Evolutionary conservation across 2,329 filamentous ascomycete genomes (phyloP), one percentile per base, ranked within the genome.

Genomic region (Ilyonectria robusta): DNA sequence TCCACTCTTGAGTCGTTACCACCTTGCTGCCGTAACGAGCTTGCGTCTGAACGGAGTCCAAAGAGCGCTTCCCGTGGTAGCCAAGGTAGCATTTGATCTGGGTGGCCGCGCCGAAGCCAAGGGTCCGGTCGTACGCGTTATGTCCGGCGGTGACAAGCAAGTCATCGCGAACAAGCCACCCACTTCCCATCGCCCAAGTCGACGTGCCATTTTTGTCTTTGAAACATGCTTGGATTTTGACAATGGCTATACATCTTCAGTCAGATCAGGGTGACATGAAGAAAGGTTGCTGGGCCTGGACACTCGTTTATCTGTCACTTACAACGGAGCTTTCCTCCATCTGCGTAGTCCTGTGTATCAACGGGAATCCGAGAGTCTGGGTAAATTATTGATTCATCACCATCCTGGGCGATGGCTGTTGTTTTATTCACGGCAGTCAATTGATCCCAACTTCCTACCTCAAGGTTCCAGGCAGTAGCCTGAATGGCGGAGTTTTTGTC

Each of bases 31-130:
- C 57, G 19, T 68, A 66, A 0, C 57, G 51, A 15, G 58, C 58
- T 13, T 62, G 51, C 10, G 58, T 54, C 17, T 62, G 44, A 11
- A 23, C 13, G 2, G 21, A 23, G 21, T 7, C 62, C 15, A 56
- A 57, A 26, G 47, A 19, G 0, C 2, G 29, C 17, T 68, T 64
- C 2, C 78, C 78, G 1, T 58, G 35, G 26, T 81, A 79, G 8
- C 80, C 77, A 1, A 78, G 75, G 48, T 77, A 80, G 47, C 72
- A 78, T 64, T 78, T 80, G 65, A 80, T 73, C 11, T 78, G 69
- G 0, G 64, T 70, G 1, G 75, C 68, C 2, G 70, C 58, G 1
- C 69, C 70, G 1, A 76, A 48, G 6, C 70, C 65, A 17, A 70
- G 69, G 17, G 55, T 75, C 17, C 65, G 72, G 31, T 78, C 70